Base-by-base conservation (phyloP, 495 filamentous ascomycete species). In the Zalerion maritima region DNA sequence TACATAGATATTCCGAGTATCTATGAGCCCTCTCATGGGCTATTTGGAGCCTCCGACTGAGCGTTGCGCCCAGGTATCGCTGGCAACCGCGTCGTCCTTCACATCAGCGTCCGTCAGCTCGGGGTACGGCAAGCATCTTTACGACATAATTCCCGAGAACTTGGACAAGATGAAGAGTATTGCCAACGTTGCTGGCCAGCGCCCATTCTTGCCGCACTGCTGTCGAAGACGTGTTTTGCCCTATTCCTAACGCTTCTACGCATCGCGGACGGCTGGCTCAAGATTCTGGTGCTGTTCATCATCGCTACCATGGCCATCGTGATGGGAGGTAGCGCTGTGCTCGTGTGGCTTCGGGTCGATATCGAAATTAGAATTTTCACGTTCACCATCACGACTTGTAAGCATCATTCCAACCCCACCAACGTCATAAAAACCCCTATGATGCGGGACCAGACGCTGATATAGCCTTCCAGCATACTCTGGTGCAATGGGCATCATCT, bases 401-500 rank as follows among this genome's bases (percentile, higher is more conserved):
- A n/a, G n/a, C n/a, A n/a, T n/a, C n/a, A n/a, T n/a, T n/a, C n/a
- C n/a, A n/a, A n/a, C n/a, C n/a, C n/a, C n/a, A n/a, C n/a, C n/a
- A n/a, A n/a, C n/a, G n/a, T n/a, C n/a, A n/a, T n/a, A n/a, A n/a
- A n/a, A n/a, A n/a, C n/a, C n/a, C n/a, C n/a, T n/a, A n/a, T n/a
- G n/a, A n/a, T n/a, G n/a, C n/a, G n/a, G n/a, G n/a, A n/a, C n/a
- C n/a, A n/a, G n/a, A n/a, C n/a, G n/a, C n/a, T n/a, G n/a, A n/a
- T 8, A 2, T 6, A n/a, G 2, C 6, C 34, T 38, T 17, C 10
- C 38, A 51, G 49, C 43, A 0, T 57, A 55, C 21, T 52, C 47
- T 0, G 53, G 51, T 0, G 19, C 35, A 0, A 54, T 48, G 47
- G 54, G 55, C 2, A 47, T 55, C 1, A 33, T 57, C 6, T 33